phyloP scores from a whole-genome alignment of 768 basidiomycete species.

The Calocybe indica region DNA sequence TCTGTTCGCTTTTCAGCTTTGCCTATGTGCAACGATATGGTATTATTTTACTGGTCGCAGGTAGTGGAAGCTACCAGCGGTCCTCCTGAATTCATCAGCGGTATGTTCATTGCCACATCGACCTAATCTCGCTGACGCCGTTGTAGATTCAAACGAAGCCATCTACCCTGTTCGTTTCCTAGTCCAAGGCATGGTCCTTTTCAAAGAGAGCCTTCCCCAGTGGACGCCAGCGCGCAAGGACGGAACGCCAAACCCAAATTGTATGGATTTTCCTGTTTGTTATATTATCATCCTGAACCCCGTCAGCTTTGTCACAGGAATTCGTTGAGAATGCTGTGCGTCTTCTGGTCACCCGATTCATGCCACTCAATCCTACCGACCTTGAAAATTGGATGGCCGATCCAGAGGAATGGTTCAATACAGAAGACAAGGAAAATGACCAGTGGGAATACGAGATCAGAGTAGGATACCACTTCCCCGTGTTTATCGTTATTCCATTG shows the following conservation, averaged over 20 bases:
- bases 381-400: conserved; percentile 81
- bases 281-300: conserved; percentile 2
- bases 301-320: conserved; percentile 52
- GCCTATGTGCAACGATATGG: conserved; percentile 57
- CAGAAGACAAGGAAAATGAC: conserved; percentile 85
- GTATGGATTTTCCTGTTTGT: conserved; percentile 26
- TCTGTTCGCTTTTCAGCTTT: conserved; percentile 53
- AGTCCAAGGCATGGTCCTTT: conserved; percentile 81
- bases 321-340: conserved; percentile 72
- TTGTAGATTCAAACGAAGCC: conserved; percentile 53
- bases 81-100: conserved; percentile 47
- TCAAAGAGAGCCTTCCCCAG: conserved; percentile 75
- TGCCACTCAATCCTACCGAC: conserved; percentile 79
- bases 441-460: conserved; percentile 93
- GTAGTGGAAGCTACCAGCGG: conserved; percentile 65
- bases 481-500: neutral
- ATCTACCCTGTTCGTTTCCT: conserved; percentile 75
- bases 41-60: conserved; percentile 79
- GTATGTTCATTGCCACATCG: conserved; percentile 24
- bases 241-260: conserved; percentile 52
- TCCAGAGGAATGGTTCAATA: conserved; percentile 92
- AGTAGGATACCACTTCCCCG: conserved; percentile 34
- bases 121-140: neutral
- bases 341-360: conserved; percentile 75
- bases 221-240: conserved; percentile 66